phyloP scores from a whole-genome alignment of 495 filamentous ascomycete species.

The Neurospora sp. region DNA sequence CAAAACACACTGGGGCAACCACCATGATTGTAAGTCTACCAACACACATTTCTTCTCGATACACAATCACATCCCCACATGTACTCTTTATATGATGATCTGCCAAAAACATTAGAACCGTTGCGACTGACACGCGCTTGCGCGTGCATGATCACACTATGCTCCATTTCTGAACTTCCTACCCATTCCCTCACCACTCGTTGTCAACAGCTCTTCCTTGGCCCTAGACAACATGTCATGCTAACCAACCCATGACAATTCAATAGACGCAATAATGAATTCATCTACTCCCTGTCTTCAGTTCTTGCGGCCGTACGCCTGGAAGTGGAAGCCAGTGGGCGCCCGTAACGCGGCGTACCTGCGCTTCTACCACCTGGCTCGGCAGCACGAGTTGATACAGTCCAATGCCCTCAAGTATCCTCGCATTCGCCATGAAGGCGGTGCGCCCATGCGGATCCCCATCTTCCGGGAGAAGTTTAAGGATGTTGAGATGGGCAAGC shows the following conservation, averaged over 20 bases:
- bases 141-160: constrained; percentile 51
- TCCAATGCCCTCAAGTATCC: constrained; percentile 32
- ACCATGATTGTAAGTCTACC: constrained; percentile 16
- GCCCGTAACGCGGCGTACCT: constrained; percentile 25
- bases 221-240: background rate
- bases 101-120: constrained; percentile 62
- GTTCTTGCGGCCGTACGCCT: constrained; percentile 46
- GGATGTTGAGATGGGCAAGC: constrained; percentile 12
- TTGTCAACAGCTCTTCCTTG: background rate
- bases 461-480: constrained; percentile 29
- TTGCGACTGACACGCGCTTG: constrained; percentile 75
- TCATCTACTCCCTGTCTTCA: constrained; percentile 26
- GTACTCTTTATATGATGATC: constrained; percentile 33
- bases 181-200: background rate
- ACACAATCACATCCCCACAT: background rate
- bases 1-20: background rate
- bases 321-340: constrained; percentile 23
- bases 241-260: background rate
- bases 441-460: constrained; percentile 24
- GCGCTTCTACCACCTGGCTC: constrained; percentile 33
- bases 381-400: constrained; percentile 20
- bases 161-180: constrained; percentile 38
- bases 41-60: background rate
- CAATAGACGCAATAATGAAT: constrained; percentile 25
- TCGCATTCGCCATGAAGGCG: constrained; percentile 18